Percentiles rank a stretch among this genome's conserved stretches.
Conservation (phyloP, 768 basidiomycete genomes). For the Hygrocybe coccinea region DNA sequence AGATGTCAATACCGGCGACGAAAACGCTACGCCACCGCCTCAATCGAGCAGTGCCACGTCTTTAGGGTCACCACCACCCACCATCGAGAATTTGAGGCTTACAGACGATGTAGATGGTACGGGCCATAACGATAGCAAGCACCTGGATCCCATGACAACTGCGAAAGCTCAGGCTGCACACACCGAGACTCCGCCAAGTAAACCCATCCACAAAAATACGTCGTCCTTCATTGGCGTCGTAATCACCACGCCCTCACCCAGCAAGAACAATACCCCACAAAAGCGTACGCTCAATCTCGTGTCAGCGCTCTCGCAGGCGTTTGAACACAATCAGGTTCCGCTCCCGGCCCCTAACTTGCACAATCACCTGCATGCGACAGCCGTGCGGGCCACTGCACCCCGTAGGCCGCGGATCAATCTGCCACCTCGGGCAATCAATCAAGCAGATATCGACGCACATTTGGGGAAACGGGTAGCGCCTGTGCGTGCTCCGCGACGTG, state of each 20-base stretch:
- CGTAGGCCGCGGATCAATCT: too few relatives aligned
- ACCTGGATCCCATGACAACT: too few relatives aligned
- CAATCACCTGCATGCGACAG: background rate
- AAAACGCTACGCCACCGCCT: too few relatives aligned
- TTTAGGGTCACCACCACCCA: too few relatives aligned
- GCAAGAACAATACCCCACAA: background rate
- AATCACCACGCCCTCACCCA: background rate
- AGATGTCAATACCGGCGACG: too few relatives aligned
- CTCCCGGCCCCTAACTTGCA: background rate
- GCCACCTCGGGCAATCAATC: background rate
- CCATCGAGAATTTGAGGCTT: too few relatives aligned
- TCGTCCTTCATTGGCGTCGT: constrained; percentile 6
- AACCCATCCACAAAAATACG: too few relatives aligned
- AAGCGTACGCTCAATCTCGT: background rate
- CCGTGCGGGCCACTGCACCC: background rate
- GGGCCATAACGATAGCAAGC: too few relatives aligned
- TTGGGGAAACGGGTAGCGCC: background rate
- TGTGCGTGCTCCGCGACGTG: background rate
- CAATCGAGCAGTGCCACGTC: too few relatives aligned
- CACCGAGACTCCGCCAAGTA: too few relatives aligned
- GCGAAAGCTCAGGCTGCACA: too few relatives aligned
- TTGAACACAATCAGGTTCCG: background rate
- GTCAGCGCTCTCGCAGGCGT: background rate
- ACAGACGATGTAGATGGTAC: too few relatives aligned
- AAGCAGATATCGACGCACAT: background rate